These are phyloP conservation scores for Clarireedia monteithiana DNA, from an alignment of 2,329 filamentous ascomycete species.

Conservation along the genomic window DNA sequence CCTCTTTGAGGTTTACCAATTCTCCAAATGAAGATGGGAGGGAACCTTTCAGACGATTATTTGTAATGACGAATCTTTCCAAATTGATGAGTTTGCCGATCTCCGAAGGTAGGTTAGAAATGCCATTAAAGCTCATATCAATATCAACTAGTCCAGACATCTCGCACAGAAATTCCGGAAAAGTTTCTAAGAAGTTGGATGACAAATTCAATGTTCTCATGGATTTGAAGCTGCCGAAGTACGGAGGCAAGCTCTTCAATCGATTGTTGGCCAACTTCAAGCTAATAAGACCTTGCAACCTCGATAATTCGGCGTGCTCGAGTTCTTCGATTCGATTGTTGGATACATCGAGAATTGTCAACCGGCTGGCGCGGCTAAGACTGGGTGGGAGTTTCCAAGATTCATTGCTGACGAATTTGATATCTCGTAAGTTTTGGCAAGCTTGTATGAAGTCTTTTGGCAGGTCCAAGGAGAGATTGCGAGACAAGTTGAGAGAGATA, in stretches of 20 bases:
- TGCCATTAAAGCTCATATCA: constrained; percentile 94
- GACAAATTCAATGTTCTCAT: constrained; percentile 84
- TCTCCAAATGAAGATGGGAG: constrained; percentile 67
- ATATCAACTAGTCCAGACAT: constrained; percentile 81
- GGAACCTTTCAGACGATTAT: constrained; percentile 75
- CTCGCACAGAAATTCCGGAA: constrained; percentile 78
- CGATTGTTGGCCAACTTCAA: constrained; percentile 93
- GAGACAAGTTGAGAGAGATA: constrained; percentile 86
- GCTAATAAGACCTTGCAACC: constrained; percentile 70
- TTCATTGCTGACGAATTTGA: constrained; percentile 94
- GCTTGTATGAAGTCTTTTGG: constrained; percentile 95
- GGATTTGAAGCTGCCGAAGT: constrained; percentile 73
- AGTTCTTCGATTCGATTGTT: constrained; percentile 88
- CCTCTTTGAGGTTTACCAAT: constrained; percentile 74
- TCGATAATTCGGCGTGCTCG: constrained; percentile 74
- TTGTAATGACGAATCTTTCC: constrained; percentile 89
- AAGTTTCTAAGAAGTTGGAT: constrained; percentile 81
- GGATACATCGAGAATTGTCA: constrained; percentile 88
- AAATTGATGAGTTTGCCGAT: constrained; percentile 73
- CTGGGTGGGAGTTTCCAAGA: constrained; percentile 78
- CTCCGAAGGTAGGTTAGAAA: constrained; percentile 65
- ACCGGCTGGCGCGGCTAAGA: constrained; percentile 67
- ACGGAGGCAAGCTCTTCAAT: constrained; percentile 67
- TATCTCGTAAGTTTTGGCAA: constrained; percentile 83
- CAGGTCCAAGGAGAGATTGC: constrained; percentile 85